Evolutionary conservation across 495 filamentous ascomycete genomes (phyloP).

Genomic region (Neurospora sp.): DNA sequence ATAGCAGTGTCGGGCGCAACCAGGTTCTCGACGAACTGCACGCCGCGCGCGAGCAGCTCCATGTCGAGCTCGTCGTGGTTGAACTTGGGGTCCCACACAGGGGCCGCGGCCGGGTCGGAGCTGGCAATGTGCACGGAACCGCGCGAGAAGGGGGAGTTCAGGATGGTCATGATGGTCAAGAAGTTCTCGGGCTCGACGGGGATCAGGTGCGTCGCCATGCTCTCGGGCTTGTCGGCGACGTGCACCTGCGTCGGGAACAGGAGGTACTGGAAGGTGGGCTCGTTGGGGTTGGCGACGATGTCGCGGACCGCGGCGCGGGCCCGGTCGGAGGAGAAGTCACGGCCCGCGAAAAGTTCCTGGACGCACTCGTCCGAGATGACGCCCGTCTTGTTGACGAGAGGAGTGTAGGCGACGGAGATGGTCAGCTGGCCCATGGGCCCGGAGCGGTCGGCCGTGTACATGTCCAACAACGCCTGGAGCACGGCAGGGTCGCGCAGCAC

Average conservation of each 20-base stretch:
- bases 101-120: constrained; percentile 8
- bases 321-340: constrained; percentile 3
- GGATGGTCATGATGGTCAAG: constrained; percentile 29
- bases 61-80: constrained; percentile 42
- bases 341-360: constrained; percentile 15
- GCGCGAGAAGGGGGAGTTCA: constrained; percentile 44
- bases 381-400: constrained; percentile 29
- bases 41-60: constrained; percentile 36
- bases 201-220: constrained; percentile 25
- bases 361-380: constrained; percentile 16
- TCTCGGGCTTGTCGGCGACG: constrained; percentile 21
- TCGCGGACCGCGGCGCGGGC: constrained; percentile 11
- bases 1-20: constrained; percentile 29
- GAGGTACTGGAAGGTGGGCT: constrained; percentile 28
- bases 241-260: constrained; percentile 27
- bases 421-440: constrained; percentile 30
- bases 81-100: constrained; percentile 42
- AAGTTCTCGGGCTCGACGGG: constrained; percentile 27
- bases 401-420: constrained; percentile 33
- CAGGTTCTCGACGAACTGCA: constrained; percentile 35
- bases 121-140: constrained; percentile 45
- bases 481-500: constrained; percentile 30
- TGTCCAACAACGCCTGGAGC: constrained; percentile 23
- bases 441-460: constrained; percentile 22
- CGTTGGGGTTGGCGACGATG: constrained; percentile 19